These are phyloP conservation scores for Globisporangium canariense DNA, from an alignment of 352 stramenopile species.

Conservation along the genomic window DNA sequence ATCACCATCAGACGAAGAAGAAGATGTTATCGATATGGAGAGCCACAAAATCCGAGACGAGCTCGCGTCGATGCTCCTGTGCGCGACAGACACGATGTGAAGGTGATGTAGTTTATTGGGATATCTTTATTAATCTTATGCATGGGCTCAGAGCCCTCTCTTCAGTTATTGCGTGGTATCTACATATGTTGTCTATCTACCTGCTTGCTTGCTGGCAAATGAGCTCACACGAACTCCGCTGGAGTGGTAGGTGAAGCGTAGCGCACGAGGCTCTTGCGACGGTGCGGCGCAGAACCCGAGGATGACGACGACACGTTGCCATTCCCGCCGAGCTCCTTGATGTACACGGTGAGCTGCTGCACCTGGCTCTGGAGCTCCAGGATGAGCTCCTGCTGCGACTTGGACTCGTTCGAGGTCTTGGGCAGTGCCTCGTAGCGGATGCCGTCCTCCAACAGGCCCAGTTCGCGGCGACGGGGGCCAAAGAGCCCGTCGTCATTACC, in stretches of 20 bases:
- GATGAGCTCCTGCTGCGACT: constrained; percentile 14
- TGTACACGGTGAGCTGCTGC: constrained; percentile 13
- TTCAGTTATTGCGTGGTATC: neutral
- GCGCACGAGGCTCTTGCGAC: constrained; percentile 15
- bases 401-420: constrained; percentile 2
- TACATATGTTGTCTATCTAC: neutral
- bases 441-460: constrained; percentile 17
- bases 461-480: neutral
- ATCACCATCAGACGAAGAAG: neutral
- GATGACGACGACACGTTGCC: neutral
- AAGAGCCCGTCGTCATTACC: neutral
- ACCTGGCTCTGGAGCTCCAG: constrained; percentile 18
- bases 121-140: constrained; percentile 2
- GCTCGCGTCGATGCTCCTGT: neutral
- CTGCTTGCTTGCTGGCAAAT: neutral
- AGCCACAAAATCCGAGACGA: neutral
- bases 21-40: neutral
- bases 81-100: neutral
- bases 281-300: neutral
- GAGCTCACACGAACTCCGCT: constrained; percentile 1
- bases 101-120: neutral
- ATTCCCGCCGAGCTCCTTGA: constrained; percentile 9
- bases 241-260: constrained; percentile 6
- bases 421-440: constrained; percentile 16
- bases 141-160: neutral